These are phyloP conservation scores for Coemansia sp. DNA, from an alignment of 192 early-diverging fungal genomes.

Conservation along the genomic window DNA sequence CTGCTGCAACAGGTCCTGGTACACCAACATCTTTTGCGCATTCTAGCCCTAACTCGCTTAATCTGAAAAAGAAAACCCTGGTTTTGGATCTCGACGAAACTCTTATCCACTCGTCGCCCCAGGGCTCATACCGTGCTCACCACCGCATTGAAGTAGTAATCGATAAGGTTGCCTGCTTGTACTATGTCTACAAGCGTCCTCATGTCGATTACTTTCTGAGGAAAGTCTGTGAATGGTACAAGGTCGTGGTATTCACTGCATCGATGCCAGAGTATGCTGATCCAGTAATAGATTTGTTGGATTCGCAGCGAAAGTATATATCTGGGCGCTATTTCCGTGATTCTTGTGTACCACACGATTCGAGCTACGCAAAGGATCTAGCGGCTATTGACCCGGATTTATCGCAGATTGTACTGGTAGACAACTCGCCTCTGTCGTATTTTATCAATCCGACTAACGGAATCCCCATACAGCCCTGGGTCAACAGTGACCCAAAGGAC, in stretches of 20 bases:
- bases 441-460: slow-evolving; percentile 69
- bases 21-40: slow-evolving; percentile 1
- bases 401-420: slow-evolving; percentile 63
- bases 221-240: slow-evolving; percentile 57
- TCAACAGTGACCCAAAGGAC: slow-evolving; percentile 64
- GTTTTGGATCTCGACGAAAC: slow-evolving; percentile 69
- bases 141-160: slow-evolving; percentile 63
- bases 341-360: slow-evolving; percentile 58
- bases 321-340: slow-evolving; percentile 64
- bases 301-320: slow-evolving; percentile 56
- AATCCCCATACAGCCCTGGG: slow-evolving; percentile 67
- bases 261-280: slow-evolving; percentile 69
- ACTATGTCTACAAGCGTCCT: slow-evolving; percentile 63
- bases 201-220: slow-evolving; percentile 60
- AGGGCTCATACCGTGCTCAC: slow-evolving; percentile 54
- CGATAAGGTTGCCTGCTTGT: slow-evolving; percentile 57
- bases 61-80: slow-evolving; percentile 51
- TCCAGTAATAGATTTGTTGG: slow-evolving; percentile 58
- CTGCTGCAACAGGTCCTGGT: no score
- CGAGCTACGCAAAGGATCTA: slow-evolving; percentile 69
- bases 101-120: slow-evolving; percentile 64
- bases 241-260: slow-evolving; percentile 70
- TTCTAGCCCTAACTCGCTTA: slow-evolving; percentile 4
- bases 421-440: slow-evolving; percentile 72
- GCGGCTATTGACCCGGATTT: slow-evolving; percentile 58